A percentile compares a stretch with the other conserved stretches of the same genome.
Evolutionary conservation across 2,329 filamentous ascomycete genomes (phyloP).

Genomic region (Beauveria asiatica): DNA sequence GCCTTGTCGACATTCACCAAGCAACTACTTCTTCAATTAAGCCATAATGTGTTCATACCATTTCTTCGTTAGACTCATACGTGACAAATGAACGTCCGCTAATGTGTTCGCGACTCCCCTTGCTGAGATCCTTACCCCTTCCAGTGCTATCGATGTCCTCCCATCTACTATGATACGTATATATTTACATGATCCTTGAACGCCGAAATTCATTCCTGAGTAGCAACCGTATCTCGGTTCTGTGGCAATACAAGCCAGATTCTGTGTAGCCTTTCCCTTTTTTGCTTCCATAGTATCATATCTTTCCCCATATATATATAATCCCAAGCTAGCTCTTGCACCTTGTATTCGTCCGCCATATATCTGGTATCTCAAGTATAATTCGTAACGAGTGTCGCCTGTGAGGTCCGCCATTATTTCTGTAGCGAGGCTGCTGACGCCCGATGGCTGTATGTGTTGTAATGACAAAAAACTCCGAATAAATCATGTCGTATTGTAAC

Average conservation of each 20-base stretch:
- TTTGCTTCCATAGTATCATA: background rate
- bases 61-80: conserved; percentile 25
- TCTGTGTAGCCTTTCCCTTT: background rate
- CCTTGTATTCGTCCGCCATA: conserved; percentile 3
- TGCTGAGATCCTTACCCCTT: conserved; percentile 17
- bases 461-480: conserved; percentile 7
- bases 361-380: conserved; percentile 22
- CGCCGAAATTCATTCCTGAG: conserved; percentile 8
- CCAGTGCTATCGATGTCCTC: conserved; percentile 10
- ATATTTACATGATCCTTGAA: conserved; percentile 18
- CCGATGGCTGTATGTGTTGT: background rate
- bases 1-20: background rate
- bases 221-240: background rate
- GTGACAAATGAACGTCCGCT: conserved; percentile 18
- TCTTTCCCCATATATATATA: conserved; percentile 20
- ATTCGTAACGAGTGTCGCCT: conserved; percentile 13
- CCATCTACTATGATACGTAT: conserved; percentile 15
- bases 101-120: conserved; percentile 10
- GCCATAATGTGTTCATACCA: conserved; percentile 26
- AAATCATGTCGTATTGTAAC: conserved; percentile 6
- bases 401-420: background rate
- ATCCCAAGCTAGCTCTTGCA: conserved; percentile 12
- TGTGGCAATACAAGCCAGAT: conserved; percentile 9
- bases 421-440: background rate
- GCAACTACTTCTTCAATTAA: background rate